Conservation (phyloP, 2,329 filamentous ascomycete species). For the Fonsecaea nubica region DNA sequence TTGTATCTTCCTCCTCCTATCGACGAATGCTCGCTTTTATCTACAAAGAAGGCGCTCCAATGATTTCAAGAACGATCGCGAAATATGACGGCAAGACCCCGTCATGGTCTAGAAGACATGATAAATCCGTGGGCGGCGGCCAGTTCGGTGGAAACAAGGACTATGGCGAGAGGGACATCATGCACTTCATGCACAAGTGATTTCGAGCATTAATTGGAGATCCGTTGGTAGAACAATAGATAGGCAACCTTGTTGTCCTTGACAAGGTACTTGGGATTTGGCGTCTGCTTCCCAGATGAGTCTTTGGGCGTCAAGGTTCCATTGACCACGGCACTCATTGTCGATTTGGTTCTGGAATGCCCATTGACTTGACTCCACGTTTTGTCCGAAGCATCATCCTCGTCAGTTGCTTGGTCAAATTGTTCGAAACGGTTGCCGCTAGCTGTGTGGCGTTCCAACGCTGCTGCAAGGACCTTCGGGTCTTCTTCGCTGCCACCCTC, state of each 20-base stretch:
- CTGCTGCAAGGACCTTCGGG: constrained; percentile 69
- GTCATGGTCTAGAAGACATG: constrained; percentile 14
- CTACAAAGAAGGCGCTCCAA: constrained; percentile 23
- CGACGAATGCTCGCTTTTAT: constrained; percentile 23
- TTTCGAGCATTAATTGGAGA: constrained; percentile 22
- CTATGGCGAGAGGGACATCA: neutral
- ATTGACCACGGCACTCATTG: constrained; percentile 61
- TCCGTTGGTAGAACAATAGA: constrained; percentile 87
- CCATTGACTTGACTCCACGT: constrained; percentile 88
- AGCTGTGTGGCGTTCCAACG: constrained; percentile 68
- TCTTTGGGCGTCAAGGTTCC: constrained; percentile 64
- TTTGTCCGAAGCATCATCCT: constrained; percentile 62
- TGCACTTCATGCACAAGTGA: neutral
- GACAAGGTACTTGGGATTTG: constrained; percentile 63
- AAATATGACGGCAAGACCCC: neutral
- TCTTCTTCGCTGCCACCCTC: constrained; percentile 83
- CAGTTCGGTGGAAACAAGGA: neutral
- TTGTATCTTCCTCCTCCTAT: constrained; percentile 4
- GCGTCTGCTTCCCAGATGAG: constrained; percentile 63
- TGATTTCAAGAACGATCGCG: constrained; percentile 21
- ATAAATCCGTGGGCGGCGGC: constrained; percentile 2
- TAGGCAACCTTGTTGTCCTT: constrained; percentile 98
- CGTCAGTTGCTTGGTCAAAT: constrained; percentile 70
- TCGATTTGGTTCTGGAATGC: constrained; percentile 72
- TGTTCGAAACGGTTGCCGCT: constrained; percentile 76